Percentiles rank a stretch among this genome's conserved stretches.
Evolutionary conservation across 768 basidiomycete genomes (phyloP).

Genomic region (Neoboletus subvelutipes): DNA sequence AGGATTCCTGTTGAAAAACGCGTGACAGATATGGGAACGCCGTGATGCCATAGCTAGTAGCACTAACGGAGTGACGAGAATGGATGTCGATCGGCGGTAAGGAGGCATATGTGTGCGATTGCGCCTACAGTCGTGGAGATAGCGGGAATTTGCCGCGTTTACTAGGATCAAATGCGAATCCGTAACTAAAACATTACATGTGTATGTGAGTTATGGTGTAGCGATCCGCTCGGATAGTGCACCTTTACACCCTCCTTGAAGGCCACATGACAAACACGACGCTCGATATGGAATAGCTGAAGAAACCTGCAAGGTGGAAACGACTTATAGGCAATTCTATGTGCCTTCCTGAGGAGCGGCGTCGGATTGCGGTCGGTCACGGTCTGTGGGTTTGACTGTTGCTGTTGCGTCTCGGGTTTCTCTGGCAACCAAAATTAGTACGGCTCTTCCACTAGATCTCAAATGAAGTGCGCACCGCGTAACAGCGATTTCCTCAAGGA

Average conservation of each 20-base stretch:
- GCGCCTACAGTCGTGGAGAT: conserved; percentile 27
- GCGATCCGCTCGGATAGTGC: conserved; percentile 9
- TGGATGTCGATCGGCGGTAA: conserved; percentile 35
- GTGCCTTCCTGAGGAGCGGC: conserved; percentile 7
- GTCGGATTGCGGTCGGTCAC: conserved; percentile 1
- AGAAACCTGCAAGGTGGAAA: neutral
- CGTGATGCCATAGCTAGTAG: conserved; percentile 31
- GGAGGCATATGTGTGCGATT: conserved; percentile 1
- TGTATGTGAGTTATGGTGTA: conserved; percentile 10
- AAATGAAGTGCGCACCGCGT: conserved; percentile 13
- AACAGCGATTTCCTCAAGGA: conserved; percentile 25
- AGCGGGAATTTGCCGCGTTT: conserved; percentile 26
- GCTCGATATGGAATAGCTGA: neutral
- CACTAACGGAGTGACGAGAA: conserved; percentile 21
- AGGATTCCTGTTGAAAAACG: conserved; percentile 13
- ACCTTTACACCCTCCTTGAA: conserved; percentile 11
- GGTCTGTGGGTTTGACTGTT: conserved; percentile 1
- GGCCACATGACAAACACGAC: conserved; percentile 14
- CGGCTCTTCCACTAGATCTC: too few species aligned
- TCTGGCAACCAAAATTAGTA: conserved; percentile 13
- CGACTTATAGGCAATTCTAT: conserved; percentile 3
- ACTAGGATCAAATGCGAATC: conserved; percentile 19
- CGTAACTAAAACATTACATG: conserved; percentile 2
- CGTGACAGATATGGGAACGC: conserved; percentile 61
- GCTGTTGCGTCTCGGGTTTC: conserved; percentile 1